A percentile compares a stretch with the other conserved stretches of the same genome.
Evolutionary conservation across 495 filamentous ascomycete genomes (phyloP).

Genomic region (Tricharina praecox): DNA sequence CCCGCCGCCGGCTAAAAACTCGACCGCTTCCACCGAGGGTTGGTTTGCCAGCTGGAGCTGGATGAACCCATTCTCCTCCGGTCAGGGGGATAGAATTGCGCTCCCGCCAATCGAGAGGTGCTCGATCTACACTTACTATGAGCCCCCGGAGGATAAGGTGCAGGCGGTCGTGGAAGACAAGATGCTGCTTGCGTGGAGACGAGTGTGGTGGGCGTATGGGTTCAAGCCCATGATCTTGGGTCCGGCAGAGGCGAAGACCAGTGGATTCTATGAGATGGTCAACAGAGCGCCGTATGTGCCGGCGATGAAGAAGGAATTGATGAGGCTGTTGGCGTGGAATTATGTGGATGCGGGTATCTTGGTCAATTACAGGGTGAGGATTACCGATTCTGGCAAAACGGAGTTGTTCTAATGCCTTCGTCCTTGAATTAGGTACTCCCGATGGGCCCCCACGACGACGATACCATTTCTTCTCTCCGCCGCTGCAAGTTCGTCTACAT

Average conservation of each 20-base stretch:
- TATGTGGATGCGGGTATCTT: constrained; percentile 84
- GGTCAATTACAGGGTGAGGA: constrained; percentile 44
- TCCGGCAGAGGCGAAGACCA: constrained; percentile 66
- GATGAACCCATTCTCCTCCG: constrained; percentile 75
- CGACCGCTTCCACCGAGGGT: constrained; percentile 48
- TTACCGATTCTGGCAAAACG: neutral
- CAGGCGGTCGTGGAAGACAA: constrained; percentile 52
- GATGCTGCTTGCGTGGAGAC: constrained; percentile 70
- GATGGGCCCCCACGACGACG: constrained; percentile 65
- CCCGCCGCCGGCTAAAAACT: constrained; percentile 55
- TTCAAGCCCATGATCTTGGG: constrained; percentile 74
- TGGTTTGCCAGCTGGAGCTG: constrained; percentile 86
- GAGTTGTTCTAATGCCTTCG: too few relatives aligned
- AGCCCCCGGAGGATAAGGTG: constrained; percentile 45
- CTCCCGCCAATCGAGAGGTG: constrained; percentile 59
- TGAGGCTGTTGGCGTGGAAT: constrained; percentile 85
- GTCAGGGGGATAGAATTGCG: constrained; percentile 69
- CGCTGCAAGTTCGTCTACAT: constrained; percentile 54
- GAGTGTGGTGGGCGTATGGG: constrained; percentile 87
- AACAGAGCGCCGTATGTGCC: constrained; percentile 33
- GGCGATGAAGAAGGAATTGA: constrained; percentile 51
- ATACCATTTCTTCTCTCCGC: constrained; percentile 51
- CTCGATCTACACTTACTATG: constrained; percentile 87
- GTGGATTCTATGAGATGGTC: constrained; percentile 56
- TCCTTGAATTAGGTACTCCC: constrained; percentile 53